These are phyloP conservation scores for Hypoxylon fragiforme DNA, from an alignment of 495 filamentous ascomycete genomes.

Conservation along the genomic window DNA sequence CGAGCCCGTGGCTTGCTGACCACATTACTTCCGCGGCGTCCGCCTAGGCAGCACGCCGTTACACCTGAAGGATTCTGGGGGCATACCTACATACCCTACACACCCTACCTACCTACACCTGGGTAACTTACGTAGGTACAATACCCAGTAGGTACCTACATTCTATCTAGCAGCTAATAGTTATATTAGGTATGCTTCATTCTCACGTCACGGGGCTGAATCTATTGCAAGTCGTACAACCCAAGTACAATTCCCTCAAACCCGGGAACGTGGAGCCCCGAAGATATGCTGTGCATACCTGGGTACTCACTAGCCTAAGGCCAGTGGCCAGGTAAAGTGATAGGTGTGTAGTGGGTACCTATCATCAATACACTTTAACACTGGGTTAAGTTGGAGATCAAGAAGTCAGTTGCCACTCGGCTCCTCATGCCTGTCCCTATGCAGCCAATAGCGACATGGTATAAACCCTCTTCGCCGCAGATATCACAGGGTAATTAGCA, in stretches of 20 bases:
- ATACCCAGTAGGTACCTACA: too few species aligned
- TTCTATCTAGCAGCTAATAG: too few species aligned
- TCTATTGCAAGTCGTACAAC: constrained; percentile 6
- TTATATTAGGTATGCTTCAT: too few species aligned
- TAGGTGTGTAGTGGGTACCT: neutral
- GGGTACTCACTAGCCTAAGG: too few species aligned
- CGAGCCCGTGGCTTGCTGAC: constrained; percentile 1
- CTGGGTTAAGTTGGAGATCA: neutral
- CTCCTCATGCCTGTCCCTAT: constrained; percentile 4
- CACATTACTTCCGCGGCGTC: neutral
- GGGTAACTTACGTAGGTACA: constrained; percentile 16
- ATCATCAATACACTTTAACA: too few species aligned
- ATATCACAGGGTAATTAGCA: constrained; percentile 18
- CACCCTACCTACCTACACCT: too few species aligned
- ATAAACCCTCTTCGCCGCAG: constrained; percentile 19
- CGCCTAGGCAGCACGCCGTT: constrained; percentile 1
- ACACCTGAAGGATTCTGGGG: constrained; percentile 11
- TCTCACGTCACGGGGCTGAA: constrained; percentile 10
- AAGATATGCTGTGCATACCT: neutral
- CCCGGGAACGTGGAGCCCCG: constrained; percentile 7
- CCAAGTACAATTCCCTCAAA: constrained; percentile 7
- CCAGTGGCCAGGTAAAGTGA: too few species aligned
- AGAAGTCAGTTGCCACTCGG: constrained; percentile 5
- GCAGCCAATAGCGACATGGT: constrained; percentile 8
- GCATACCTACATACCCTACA: constrained; percentile 5